Percentiles rank a stretch among this genome's conserved stretches.
Conservation (phyloP, 108 stramenopile genomes). For the Licmophora abbreviata region DNA sequence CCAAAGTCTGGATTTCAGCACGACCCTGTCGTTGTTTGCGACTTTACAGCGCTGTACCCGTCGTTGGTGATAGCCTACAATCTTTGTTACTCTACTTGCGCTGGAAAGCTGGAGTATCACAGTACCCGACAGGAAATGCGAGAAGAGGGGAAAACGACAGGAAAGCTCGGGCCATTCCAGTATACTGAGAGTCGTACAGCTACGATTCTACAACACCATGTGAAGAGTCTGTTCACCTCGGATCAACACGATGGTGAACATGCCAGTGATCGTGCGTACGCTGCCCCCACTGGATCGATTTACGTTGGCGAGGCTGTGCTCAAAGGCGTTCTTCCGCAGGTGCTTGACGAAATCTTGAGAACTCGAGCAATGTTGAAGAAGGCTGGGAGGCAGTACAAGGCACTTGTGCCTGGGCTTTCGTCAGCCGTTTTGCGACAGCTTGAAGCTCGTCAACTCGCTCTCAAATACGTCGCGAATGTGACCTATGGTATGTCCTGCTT, state of each 20-base stretch:
- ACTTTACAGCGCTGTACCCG: constrained; percentile 96
- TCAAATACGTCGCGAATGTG: constrained; percentile 98
- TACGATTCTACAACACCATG: constrained; percentile 61
- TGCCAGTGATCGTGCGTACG: constrained; percentile 53
- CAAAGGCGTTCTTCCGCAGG: constrained; percentile 92
- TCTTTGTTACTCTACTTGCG: constrained; percentile 89
- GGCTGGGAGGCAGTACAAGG: constrained; percentile 85
- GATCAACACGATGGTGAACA: background rate
- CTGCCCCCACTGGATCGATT: constrained; percentile 85
- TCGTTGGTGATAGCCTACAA: constrained; percentile 98
- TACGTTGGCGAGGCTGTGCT: constrained; percentile 80
- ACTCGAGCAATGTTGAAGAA: constrained; percentile 95
- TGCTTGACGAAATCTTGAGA: constrained; percentile 93
- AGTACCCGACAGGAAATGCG: constrained; percentile 74
- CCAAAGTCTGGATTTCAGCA: constrained; percentile 83
- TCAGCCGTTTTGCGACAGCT: constrained; percentile 77
- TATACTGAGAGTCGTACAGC: constrained; percentile 69
- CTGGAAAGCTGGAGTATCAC: constrained; percentile 82
- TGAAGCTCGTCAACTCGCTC: constrained; percentile 95
- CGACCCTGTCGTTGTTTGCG: constrained; percentile 94
- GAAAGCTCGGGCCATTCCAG: constrained; percentile 49
- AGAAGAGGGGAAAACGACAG: constrained; percentile 40
- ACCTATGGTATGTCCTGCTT: too few relatives aligned
- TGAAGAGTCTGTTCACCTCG: constrained; percentile 39
- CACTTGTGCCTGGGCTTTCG: constrained; percentile 44